Percentiles rank a stretch among this genome's conserved stretches.
Evolutionary conservation across 1,284 basidiomycete species (phyloP).

Genomic region (Pseudozyma flocculosa): DNA sequence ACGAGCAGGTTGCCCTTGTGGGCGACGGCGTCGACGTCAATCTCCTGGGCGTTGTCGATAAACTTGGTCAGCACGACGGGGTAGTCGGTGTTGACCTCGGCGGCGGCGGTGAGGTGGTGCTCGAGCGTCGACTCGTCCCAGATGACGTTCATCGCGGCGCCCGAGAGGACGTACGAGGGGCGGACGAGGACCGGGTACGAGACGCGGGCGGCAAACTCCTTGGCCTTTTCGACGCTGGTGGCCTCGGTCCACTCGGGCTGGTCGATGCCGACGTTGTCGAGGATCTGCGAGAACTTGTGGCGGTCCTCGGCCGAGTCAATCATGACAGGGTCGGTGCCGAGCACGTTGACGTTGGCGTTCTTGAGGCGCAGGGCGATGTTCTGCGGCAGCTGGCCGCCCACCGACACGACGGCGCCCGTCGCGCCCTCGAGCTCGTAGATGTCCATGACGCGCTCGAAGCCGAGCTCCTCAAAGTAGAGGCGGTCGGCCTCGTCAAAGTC

Average conservation of each 20-base stretch:
- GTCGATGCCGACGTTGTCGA: slow-evolving; percentile 92
- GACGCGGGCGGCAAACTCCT: slow-evolving; percentile 84
- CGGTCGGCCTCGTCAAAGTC: slow-evolving; percentile 99
- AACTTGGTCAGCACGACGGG: slow-evolving; percentile 98
- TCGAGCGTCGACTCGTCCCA: slow-evolving; percentile 86
- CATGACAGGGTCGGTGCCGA: slow-evolving; percentile 91
- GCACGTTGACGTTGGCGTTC: slow-evolving; percentile 82
- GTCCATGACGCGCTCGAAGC: slow-evolving; percentile 98
- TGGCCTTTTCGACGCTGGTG: slow-evolving; percentile 82
- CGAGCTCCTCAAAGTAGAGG: slow-evolving; percentile 97
- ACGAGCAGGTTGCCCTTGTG: slow-evolving; percentile 91
- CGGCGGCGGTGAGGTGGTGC: slow-evolving; percentile 89
- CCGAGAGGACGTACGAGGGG: slow-evolving; percentile 82
- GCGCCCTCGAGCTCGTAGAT: slow-evolving; percentile 96
- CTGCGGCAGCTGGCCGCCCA: slow-evolving; percentile 81
- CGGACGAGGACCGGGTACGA: slow-evolving; percentile 62
- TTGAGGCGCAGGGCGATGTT: slow-evolving; percentile 97
- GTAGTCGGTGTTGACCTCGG: slow-evolving; percentile 91
- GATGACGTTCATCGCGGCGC: slow-evolving; percentile 99
- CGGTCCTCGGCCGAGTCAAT: slow-evolving; percentile 98
- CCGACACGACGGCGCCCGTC: slow-evolving; percentile 89
- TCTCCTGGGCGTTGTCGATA: slow-evolving; percentile 96
- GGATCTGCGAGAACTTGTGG: slow-evolving; percentile 95
- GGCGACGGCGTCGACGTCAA: slow-evolving; percentile 96
- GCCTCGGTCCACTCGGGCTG: slow-evolving; percentile 97